Base-by-base conservation (phyloP, 768 basidiomycete genomes). In the Lyophyllum atratum region DNA sequence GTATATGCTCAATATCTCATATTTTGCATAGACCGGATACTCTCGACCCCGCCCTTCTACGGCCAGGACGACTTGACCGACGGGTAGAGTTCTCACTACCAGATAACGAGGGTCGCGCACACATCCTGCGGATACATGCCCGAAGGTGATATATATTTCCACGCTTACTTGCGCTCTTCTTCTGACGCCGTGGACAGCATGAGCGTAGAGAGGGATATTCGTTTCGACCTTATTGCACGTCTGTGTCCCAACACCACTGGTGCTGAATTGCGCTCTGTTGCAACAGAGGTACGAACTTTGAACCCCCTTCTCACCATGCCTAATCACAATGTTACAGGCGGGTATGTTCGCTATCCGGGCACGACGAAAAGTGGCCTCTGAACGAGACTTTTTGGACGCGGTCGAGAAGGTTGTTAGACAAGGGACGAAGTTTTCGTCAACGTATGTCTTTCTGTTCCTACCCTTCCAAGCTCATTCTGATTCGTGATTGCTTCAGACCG, bases 321-420 rank as follows among this genome's bases (percentile, higher is more conserved):
- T 22, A 11, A 43, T 25, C 31, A 21, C 31, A 6, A 39, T 31
- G 26, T 49, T 39, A n/a, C 60, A 92, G 90, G 97, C 97, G 47
- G 97, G 97, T n/a, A 98, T 99, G 97, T 99, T 96, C 74, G 96
- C 97, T 1, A 99, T 99, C 68, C 90, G 97, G 57, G 92, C 93
- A 44, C 82, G 97, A 64, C 82, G 97, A 73, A 98, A 98, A 73
- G 94, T 98, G 1, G 95, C 95, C 0, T 94, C 94, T 5, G 97
- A 99, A 70, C 89, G 93, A 53, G 97, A 99, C 74, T 99, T 98
- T 77, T 76, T 99, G 70, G 95, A 97, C 62, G 91, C 95, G 11
- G 96, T 99, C 2, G 97, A 99, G 80, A 98, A 98, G 76, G 97
- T 99, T 56, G 94, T 98, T 39, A 83, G 93, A 66, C 95, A 98